Evolutionary conservation across 495 filamentous ascomycete species (phyloP).

Genomic region (Annulohypoxylon stygium): DNA sequence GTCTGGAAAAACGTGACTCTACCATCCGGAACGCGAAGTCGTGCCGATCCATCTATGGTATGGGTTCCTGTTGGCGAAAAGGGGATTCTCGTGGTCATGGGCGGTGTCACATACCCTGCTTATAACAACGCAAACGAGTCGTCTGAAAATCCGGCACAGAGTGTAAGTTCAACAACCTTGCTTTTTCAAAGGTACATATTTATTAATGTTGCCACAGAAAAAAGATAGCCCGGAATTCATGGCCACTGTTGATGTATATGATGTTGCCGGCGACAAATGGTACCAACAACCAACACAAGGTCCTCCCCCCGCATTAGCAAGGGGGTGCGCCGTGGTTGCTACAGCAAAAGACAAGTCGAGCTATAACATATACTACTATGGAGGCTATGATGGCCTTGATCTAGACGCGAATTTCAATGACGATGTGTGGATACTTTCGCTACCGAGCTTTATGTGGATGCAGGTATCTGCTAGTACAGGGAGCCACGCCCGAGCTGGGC

Average conservation of each 20-base stretch:
- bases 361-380: constrained; percentile 82
- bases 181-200: not conserved
- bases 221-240: constrained; percentile 70
- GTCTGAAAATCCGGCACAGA: constrained; percentile 57
- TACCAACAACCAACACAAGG: constrained; percentile 72
- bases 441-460: constrained; percentile 84
- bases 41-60: constrained; percentile 73
- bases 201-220: constrained; percentile 50
- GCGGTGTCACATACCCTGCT: constrained; percentile 71
- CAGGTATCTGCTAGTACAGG: constrained; percentile 64
- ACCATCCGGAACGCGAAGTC: constrained; percentile 62
- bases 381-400: constrained; percentile 70
- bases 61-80: constrained; percentile 76
- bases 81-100: constrained; percentile 75
- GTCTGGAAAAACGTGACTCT: constrained; percentile 70
- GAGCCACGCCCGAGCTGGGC: constrained; percentile 68
- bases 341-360: constrained; percentile 71
- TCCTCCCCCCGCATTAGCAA: constrained; percentile 66
- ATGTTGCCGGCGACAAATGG: constrained; percentile 69
- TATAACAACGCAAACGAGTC: constrained; percentile 47
- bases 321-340: constrained; percentile 76
- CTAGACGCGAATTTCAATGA: constrained; percentile 60
- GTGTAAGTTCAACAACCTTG: constrained; percentile 51
- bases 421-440: constrained; percentile 79
- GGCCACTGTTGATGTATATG: constrained; percentile 75